Evolutionary conservation across 2,329 filamentous ascomycete species (phyloP).

Genomic region (Thyridium curvatum): DNA sequence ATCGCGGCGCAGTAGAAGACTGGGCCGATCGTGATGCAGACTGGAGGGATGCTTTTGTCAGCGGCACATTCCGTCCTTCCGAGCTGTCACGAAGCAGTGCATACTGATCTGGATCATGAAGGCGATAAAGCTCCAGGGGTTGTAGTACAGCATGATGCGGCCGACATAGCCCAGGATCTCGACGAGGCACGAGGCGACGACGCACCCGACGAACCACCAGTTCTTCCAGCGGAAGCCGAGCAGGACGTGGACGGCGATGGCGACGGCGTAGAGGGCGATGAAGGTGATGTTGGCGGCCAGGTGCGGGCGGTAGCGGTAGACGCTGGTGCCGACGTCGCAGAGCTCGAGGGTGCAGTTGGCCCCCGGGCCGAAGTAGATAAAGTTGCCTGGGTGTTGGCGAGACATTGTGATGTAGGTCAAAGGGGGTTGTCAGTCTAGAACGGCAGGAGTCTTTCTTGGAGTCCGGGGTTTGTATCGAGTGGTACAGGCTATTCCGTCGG

Average conservation of each 20-base stretch:
- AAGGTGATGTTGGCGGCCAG: constrained; percentile 35
- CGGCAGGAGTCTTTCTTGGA: too few relatives aligned
- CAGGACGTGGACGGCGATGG: constrained; percentile 36
- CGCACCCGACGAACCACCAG: constrained; percentile 42
- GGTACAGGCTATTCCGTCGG: too few relatives aligned
- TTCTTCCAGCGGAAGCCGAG: constrained; percentile 40
- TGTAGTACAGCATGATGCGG: constrained; percentile 47
- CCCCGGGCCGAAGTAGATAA: constrained; percentile 33
- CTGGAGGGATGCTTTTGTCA: constrained; percentile 18
- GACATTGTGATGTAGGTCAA: constrained; percentile 3
- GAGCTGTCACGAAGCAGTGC: constrained; percentile 10
- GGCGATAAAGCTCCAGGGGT: constrained; percentile 51
- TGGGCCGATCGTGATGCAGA: constrained; percentile 50
- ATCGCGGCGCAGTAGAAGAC: constrained; percentile 58
- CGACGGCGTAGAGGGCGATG: constrained; percentile 35
- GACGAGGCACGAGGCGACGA: constrained; percentile 48
- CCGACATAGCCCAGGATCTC: constrained; percentile 60
- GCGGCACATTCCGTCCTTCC: neutral
- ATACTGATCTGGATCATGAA: constrained; percentile 62
- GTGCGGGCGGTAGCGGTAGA: constrained; percentile 40
- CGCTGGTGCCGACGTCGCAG: constrained; percentile 36
- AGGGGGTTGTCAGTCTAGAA: too few relatives aligned
- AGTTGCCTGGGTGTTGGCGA: constrained; percentile 3
- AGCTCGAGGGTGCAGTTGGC: constrained; percentile 43
- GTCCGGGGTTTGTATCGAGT: too few relatives aligned